Conservation (phyloP, 1,139 yeast species). For the Geotrichum reessii region DNA sequence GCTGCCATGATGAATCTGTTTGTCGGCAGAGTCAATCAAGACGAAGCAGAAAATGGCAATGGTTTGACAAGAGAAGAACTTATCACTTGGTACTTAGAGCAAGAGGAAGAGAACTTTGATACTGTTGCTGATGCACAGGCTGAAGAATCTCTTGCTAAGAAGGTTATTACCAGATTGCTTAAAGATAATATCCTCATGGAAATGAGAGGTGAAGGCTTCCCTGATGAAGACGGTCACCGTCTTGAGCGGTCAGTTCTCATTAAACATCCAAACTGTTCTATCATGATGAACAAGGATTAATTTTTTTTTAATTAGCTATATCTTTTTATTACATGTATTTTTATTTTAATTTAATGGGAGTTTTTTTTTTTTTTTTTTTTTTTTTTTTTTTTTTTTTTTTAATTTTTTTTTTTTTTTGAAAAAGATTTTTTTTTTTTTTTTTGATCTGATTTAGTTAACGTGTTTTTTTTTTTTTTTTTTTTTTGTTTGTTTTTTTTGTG, state of each 20-base stretch:
- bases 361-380: not conserved
- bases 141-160: conserved; percentile 67
- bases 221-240: conserved; percentile 33
- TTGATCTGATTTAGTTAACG: not conserved
- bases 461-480: not conserved
- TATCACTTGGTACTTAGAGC: conserved; percentile 74
- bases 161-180: conserved; percentile 77
- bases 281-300: not conserved
- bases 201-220: conserved; percentile 55
- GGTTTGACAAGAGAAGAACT: conserved; percentile 70
- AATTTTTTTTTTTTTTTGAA: not conserved
- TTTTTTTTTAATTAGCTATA: not conserved
- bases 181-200: conserved; percentile 83
- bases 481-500: too few relatives aligned
- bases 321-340: not conserved
- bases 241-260: conserved; percentile 51
- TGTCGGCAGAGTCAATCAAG: conserved; percentile 60
- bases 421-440: not conserved
- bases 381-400: not conserved
- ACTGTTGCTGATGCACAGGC: conserved; percentile 66
- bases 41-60: conserved; percentile 40
- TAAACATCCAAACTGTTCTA: conserved; percentile 65
- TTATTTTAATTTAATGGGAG: not conserved
- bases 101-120: conserved; percentile 64
- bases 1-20: conserved; percentile 76